Base-by-base conservation (phyloP, 176 grass and related monocot genomes). In the Saccharum spontaneum region DNA sequence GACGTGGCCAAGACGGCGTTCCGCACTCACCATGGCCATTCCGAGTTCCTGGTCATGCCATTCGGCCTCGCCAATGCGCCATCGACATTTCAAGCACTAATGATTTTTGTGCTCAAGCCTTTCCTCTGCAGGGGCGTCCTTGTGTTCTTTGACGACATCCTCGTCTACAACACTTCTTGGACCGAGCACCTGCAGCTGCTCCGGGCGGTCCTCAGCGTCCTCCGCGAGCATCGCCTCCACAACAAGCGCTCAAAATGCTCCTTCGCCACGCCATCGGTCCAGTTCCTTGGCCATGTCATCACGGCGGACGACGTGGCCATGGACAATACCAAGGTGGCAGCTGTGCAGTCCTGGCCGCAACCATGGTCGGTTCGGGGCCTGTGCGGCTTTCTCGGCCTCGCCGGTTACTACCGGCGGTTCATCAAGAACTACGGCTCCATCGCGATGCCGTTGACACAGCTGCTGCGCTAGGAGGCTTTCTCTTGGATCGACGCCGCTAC, bases 401-500 rank as follows among this genome's bases (percentile, higher is more conserved):
- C 5, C 2, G 65, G 64, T 0, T 64, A 64, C 24, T 64, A 64
- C 10, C 23, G 24, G 1, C 11, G 26, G 0, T 64, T 64, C 61
- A 64, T 64, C 23, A 0, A 30, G 3, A 3, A 26, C 4, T 64
- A 64, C 24, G 24, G 9, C 24, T 1, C 3, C 1, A 2, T 30
- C 3, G 61, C 24, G 3, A 9, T 3, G 0, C 61, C 24, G 0
- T 3, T 64, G 9, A 64, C 61, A 4, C 1, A 4, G 0, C 3
- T 63, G 2, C 24, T 64, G 2, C 23, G 24, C 2, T 4, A 26
- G 60, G 7, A 63, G 3, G 60, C 61, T 0, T 64, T 64, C 9
- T 0, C 3, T 0, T 64, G 61, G 61, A 10, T 11, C 0, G 0
- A 9, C 0, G 24, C 3, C 4, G 24, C 61, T 1, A 3, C 0